A percentile compares a stretch with the other conserved stretches of the same genome.
Conservation (phyloP, 108 stramenopile species). For the Nitzschia sp. region DNA sequence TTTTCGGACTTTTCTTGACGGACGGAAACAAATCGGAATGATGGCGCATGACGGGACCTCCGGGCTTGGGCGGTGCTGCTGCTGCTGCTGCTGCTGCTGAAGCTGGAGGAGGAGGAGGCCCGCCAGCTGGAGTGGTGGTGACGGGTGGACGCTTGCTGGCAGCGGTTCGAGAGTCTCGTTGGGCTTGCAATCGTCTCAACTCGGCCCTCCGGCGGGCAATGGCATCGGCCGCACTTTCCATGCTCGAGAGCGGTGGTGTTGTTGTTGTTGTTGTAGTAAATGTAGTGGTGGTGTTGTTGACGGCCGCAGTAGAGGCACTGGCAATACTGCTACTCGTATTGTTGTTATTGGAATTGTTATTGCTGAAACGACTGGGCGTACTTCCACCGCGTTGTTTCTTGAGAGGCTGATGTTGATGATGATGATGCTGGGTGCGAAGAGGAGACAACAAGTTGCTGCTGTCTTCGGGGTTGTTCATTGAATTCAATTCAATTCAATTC, state of each 20-base stretch:
- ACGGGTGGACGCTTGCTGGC: not conserved
- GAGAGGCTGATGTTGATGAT: too few relatives aligned
- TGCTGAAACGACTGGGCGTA: slow-evolving; percentile 14
- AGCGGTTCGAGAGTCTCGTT: slow-evolving; percentile 6
- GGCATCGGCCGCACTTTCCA: slow-evolving; percentile 35
- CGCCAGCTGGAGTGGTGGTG: not conserved
- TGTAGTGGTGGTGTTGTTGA: too few relatives aligned
- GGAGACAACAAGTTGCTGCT: slow-evolving; percentile 20
- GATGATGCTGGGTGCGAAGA: too few relatives aligned
- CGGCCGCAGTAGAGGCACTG: too few relatives aligned
- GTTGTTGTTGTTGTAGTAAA: not conserved
- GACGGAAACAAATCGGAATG: slow-evolving; percentile 29
- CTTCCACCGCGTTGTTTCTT: slow-evolving; percentile 41
- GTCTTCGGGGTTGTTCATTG: too few relatives aligned
- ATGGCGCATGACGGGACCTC: not conserved
- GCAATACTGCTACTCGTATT: not conserved
- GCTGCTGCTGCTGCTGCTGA: not conserved
- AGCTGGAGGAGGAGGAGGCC: not conserved
- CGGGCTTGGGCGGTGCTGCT: not conserved
- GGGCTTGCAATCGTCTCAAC: slow-evolving; percentile 50
- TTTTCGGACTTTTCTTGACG: slow-evolving; percentile 20
- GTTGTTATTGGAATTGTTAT: not conserved
- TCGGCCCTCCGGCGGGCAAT: slow-evolving; percentile 65
- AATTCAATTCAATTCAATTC: too few relatives aligned
- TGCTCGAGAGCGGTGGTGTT: not conserved